Conservation (phyloP, 169 alveolate genomes). For the Besnoitia besnoiti region DNA sequence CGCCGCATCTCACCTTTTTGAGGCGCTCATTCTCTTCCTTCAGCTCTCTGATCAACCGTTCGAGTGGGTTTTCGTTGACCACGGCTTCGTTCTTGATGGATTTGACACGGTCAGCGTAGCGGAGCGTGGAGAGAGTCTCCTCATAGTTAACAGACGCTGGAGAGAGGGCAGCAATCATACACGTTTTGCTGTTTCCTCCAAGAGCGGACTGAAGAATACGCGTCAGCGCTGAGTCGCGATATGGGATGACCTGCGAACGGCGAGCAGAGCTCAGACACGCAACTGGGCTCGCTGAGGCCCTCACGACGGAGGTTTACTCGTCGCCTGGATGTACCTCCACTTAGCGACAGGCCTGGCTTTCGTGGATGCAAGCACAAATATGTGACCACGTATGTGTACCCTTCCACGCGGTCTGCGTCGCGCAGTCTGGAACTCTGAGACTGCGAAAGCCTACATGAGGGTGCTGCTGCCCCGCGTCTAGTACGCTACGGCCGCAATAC, state of each 20-base stretch:
- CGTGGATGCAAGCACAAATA: too few relatives aligned
- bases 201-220: constrained; percentile 90
- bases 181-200: constrained; percentile 91
- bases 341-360: too few relatives aligned
- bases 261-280: background rate
- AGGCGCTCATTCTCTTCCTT: constrained; percentile 75
- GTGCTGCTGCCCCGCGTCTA: too few relatives aligned
- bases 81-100: constrained; percentile 88
- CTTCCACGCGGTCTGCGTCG: too few relatives aligned
- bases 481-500: too few relatives aligned
- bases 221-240: constrained; percentile 91
- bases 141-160: constrained; percentile 90
- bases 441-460: too few relatives aligned
- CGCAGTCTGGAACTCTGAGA: too few relatives aligned
- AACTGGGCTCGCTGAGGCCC: background rate
- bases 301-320: too few relatives aligned
- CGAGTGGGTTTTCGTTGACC: constrained; percentile 87
- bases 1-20: constrained; percentile 44
- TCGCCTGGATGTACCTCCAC: too few relatives aligned
- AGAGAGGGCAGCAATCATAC: constrained; percentile 89
- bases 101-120: constrained; percentile 91
- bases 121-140: constrained; percentile 88
- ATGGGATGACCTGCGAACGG: constrained; percentile 84
- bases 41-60: constrained; percentile 86
- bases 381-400: too few relatives aligned